A percentile compares a stretch with the other conserved stretches of the same genome.
Conservation (phyloP, 2,329 filamentous ascomycete species). For the Venturia carpophila region DNA sequence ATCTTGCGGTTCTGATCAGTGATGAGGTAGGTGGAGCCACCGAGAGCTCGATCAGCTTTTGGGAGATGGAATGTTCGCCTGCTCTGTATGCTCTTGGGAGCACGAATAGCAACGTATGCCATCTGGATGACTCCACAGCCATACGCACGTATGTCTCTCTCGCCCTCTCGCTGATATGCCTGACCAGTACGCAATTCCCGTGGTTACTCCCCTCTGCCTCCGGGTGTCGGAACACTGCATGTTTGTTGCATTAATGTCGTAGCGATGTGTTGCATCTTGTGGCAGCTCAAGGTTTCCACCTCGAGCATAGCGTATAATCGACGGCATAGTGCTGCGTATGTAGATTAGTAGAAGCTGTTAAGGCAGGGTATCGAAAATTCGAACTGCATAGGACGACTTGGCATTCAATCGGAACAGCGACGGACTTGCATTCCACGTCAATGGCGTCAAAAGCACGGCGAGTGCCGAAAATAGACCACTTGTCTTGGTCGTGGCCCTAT, state of each 20-base stretch:
- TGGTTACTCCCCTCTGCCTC: neutral
- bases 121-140: neutral
- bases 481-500: neutral
- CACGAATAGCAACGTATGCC: neutral
- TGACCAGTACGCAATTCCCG: neutral
- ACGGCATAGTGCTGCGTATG: neutral
- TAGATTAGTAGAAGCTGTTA: neutral
- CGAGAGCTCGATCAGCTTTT: no score
- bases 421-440: neutral
- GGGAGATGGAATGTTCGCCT: no score
- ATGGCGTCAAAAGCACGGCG: neutral
- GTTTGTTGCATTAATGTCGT: neutral
- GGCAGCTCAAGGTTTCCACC: neutral
- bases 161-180: neutral
- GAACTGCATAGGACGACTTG: neutral
- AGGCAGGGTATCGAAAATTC: neutral
- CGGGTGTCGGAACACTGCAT: neutral
- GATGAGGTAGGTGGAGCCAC: neutral
- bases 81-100: neutral
- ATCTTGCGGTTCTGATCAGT: neutral
- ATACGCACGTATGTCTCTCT: neutral
- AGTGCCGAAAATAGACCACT: neutral
- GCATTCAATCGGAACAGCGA: neutral
- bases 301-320: neutral
- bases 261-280: neutral